Evolutionary conservation across 768 basidiomycete genomes (phyloP).

Genomic region (Suillus alpinus): DNA sequence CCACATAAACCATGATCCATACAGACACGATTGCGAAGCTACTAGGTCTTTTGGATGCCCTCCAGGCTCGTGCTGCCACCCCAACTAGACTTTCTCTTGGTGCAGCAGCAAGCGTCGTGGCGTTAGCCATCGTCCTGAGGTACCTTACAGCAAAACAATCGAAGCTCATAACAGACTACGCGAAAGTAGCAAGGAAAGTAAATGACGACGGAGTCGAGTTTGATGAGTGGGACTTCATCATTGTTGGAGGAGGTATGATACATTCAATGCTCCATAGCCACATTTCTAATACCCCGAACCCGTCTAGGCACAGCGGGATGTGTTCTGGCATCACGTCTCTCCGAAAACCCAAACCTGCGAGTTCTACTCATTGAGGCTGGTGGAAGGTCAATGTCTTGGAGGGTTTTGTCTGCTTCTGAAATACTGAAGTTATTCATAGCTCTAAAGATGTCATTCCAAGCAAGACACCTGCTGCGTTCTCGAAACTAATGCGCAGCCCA

Average conservation of each 20-base stretch:
- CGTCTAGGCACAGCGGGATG: slow-evolving; percentile 41
- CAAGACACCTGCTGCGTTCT: slow-evolving; percentile 44
- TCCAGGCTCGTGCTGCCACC: neutral
- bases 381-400: slow-evolving; percentile 43
- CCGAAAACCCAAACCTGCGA: slow-evolving; percentile 32
- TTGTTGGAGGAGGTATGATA: slow-evolving; percentile 51
- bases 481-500: slow-evolving; percentile 40
- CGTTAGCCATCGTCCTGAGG: slow-evolving; percentile 7
- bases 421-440: slow-evolving; percentile 26
- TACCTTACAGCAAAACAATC: neutral
- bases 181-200: slow-evolving; percentile 10
- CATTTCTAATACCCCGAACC: neutral
- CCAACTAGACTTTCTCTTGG: neutral
- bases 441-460: slow-evolving; percentile 40
- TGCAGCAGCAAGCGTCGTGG: slow-evolving; percentile 8
- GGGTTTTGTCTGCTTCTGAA: neutral
- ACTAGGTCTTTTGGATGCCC: neutral
- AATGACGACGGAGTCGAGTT: slow-evolving; percentile 1
- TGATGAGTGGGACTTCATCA: slow-evolving; percentile 47
- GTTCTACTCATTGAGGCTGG: slow-evolving; percentile 40
- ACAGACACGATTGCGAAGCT: neutral
- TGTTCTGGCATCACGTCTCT: slow-evolving; percentile 42
- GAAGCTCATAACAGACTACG: slow-evolving; percentile 13
- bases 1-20: neutral
- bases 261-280: neutral